Percentiles rank a stretch among this genome's conserved stretches.
These are phyloP conservation scores for Aegilops longissima DNA, from an alignment of 176 grass and related monocot genomes.

Conservation along the genomic window DNA sequence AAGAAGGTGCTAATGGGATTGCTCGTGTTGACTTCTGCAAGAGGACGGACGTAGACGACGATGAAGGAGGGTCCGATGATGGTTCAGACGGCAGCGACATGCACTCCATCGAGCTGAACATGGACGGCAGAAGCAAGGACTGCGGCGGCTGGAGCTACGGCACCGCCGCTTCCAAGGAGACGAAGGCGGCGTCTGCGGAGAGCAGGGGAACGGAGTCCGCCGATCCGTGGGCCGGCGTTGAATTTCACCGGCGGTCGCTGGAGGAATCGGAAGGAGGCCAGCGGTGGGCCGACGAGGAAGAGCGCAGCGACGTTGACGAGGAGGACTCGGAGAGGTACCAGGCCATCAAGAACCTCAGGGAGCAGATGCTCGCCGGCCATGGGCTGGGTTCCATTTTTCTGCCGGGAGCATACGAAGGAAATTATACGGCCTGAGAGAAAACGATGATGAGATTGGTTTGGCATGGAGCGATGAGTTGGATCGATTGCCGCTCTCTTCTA, in stretches of 20 bases:
- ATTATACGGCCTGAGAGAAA: neutral
- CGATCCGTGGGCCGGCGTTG: neutral
- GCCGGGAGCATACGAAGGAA: constrained; percentile 14
- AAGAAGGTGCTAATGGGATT: constrained; percentile 9
- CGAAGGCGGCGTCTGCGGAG: neutral
- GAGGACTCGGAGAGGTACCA: constrained; percentile 72
- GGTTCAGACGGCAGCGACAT: constrained; percentile 65
- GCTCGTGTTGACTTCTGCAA: constrained; percentile 15
- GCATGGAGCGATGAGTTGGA: neutral
- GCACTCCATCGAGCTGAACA: constrained; percentile 82
- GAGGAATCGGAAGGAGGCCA: constrained; percentile 10
- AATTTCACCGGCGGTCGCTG: neutral
- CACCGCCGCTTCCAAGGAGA: constrained; percentile 23
- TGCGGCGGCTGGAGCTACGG: constrained; percentile 42
- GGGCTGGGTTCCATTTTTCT: constrained; percentile 50
- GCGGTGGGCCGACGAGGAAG: constrained; percentile 31
- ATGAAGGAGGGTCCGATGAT: neutral
- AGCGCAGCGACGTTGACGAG: constrained; percentile 34
- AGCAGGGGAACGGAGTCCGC: constrained; percentile 18
- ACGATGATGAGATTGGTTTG: constrained; percentile 9
- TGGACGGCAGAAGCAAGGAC: constrained; percentile 51
- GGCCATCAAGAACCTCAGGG: constrained; percentile 75
- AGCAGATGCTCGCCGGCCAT: constrained; percentile 72
- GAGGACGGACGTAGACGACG: neutral
- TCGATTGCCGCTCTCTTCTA: neutral